phyloP scores from a whole-genome alignment of 2,329 filamentous ascomycete genomes.

The Lasiodiplodia sp. region DNA sequence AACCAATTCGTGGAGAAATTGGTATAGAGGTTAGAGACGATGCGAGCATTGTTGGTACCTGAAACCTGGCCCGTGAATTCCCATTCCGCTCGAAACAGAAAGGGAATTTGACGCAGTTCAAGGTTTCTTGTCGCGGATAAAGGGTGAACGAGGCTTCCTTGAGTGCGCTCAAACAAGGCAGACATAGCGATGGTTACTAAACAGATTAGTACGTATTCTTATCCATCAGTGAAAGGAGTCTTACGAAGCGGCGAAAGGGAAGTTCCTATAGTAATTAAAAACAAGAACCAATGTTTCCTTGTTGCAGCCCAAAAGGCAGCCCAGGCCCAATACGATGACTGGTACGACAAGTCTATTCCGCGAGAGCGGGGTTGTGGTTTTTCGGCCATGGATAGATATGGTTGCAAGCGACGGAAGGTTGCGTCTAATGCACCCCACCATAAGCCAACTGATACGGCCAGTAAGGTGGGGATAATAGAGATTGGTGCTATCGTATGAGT shows the following conservation, averaged over 20 bases:
- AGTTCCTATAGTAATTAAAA: neutral
- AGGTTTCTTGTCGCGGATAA: neutral
- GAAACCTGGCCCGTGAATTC: too few species aligned
- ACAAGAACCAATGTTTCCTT: neutral
- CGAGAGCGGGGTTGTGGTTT: neutral
- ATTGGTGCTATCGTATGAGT: neutral
- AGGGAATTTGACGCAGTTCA: neutral
- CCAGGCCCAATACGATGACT: neutral
- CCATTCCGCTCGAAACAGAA: neutral
- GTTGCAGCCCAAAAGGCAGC: too few species aligned
- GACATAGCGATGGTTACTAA: neutral
- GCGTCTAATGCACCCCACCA: neutral
- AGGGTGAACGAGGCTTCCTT: neutral
- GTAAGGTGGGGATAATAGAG: neutral
- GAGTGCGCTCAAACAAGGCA: neutral
- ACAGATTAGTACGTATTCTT: neutral
- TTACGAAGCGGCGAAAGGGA: neutral
- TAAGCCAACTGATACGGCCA: neutral
- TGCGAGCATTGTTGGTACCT: too few species aligned
- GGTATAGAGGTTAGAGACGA: neutral
- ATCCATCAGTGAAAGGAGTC: too few species aligned
- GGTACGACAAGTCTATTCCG: neutral
- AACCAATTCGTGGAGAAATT: neutral
- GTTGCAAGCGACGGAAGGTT: neutral
- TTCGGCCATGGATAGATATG: neutral